Evolutionary conservation across 495 filamentous ascomycete genomes (phyloP).

Genomic region (Neurospora sp.): DNA sequence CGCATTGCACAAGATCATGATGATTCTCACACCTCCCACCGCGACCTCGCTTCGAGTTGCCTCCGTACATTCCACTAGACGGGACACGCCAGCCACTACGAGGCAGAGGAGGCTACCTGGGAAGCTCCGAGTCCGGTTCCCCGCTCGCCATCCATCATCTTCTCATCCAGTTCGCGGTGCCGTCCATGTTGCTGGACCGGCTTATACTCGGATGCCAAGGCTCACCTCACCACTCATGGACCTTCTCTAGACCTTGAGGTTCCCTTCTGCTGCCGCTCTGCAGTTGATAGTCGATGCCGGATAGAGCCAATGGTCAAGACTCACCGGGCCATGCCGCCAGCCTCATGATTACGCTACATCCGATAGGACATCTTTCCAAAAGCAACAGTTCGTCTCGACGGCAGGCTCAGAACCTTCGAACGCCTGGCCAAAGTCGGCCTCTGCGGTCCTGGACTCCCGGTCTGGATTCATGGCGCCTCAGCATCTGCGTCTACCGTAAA

Average conservation of each 20-base stretch:
- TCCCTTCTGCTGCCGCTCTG: not conserved
- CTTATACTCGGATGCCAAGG: not conserved
- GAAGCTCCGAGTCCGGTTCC: not conserved
- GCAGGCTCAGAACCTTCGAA: not conserved
- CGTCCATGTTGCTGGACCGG: not conserved
- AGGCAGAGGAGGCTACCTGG: not conserved
- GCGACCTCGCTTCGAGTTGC: not conserved
- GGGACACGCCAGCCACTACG: not conserved
- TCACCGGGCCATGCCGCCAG: constrained; percentile 21
- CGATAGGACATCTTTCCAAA: constrained; percentile 18
- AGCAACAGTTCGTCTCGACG: not conserved
- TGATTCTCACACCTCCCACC: not conserved
- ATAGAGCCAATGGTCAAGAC: constrained; percentile 10
- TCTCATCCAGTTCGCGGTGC: not conserved
- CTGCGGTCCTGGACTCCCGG: not conserved
- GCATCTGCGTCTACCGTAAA: not conserved
- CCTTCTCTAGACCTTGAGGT: not conserved
- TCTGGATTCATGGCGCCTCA: not conserved
- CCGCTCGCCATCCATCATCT: not conserved
- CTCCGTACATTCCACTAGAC: not conserved
- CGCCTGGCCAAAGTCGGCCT: not conserved
- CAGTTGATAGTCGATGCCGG: constrained; percentile 6
- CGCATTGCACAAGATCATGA: not conserved
- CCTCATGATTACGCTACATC: constrained; percentile 22
- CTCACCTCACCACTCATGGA: not conserved